Evolutionary conservation across 371 early-diverging fungal species (phyloP).

Genomic region (Mucor piriformis): DNA sequence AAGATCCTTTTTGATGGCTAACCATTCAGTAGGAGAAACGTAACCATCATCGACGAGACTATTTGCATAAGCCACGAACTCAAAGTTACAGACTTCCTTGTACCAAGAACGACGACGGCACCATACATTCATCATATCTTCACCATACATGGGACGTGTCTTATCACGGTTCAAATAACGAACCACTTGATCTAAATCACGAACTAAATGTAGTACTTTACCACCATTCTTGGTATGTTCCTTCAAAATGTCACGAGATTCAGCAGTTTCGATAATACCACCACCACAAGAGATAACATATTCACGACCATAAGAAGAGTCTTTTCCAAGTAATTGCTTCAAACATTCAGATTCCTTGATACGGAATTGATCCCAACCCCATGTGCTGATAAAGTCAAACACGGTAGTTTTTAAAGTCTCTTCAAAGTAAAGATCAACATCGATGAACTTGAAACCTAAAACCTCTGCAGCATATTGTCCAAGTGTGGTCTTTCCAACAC

Average conservation of each 20-base stretch:
- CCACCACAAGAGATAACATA: slow-evolving; percentile 93
- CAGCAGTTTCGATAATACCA: slow-evolving; percentile 88
- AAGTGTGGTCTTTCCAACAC: slow-evolving; percentile 93
- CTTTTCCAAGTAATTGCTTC: slow-evolving; percentile 37
- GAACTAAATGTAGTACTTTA: slow-evolving; percentile 79
- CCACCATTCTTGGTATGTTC: slow-evolving; percentile 61
- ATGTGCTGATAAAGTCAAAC: slow-evolving; percentile 72
- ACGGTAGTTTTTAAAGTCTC: slow-evolving; percentile 67
- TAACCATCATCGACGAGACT: slow-evolving; percentile 42
- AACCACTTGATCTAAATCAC: slow-evolving; percentile 81
- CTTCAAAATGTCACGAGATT: slow-evolving; percentile 66
- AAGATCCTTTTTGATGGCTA: slow-evolving; percentile 72
- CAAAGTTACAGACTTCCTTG: slow-evolving; percentile 76
- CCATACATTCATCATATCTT: slow-evolving; percentile 83
- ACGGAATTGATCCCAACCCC: slow-evolving; percentile 94
- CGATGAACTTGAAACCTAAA: slow-evolving; percentile 78
- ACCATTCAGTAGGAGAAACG: slow-evolving; percentile 59
- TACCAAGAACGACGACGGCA: slow-evolving; percentile 79
- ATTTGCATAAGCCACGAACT: slow-evolving; percentile 69
- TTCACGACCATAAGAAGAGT: slow-evolving; percentile 45
- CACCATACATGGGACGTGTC: slow-evolving; percentile 86
- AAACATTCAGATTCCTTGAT: slow-evolving; percentile 73
- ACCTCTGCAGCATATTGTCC: slow-evolving; percentile 75
- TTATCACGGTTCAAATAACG: slow-evolving; percentile 78
- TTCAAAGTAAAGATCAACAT: slow-evolving; percentile 89